Base-by-base conservation (phyloP, 176 grass and related monocot genomes). In the Ensete ventricosum region DNA sequence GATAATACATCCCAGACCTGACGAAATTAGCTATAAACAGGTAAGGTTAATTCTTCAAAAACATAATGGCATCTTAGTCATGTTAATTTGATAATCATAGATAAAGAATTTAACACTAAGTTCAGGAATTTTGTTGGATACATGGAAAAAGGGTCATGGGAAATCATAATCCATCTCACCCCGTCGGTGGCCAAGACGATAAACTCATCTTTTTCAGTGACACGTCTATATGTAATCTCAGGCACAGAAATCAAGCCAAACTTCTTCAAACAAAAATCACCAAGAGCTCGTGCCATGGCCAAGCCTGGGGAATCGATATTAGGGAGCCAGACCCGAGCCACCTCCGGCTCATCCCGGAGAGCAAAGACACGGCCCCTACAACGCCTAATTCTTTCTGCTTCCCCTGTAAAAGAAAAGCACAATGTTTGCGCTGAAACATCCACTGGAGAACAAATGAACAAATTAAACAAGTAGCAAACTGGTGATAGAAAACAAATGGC, bases 161-260 rank as follows among this genome's bases (percentile, higher is more conserved):
- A 48, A 68, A 48, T 14, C 2, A 14, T 43, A 67, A 34, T 53
- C 11, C n/a, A 25, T 55, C 71, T 73, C 71, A 73, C 71, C 71
- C 71, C 71, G 29, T 73, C 71, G 3, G 71, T 55, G 9, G 71
- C 71, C 71, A 73, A 55, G 71, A 73, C 51, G 21, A 73, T 50
- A 9, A 73, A 73, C 71, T 73, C 71, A 55, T 73, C 71, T 73
- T 55, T 55, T 73, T 54, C 52, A 29, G 72, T 58, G 17, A 74
- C 19, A n/a, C 52, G 9, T 55, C 72, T 14, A 50, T 74, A 74
- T 29, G 72, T 53, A 26, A 74, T 51, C 21, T 74, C 72, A 34
- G 72, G 72, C 52, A 74, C 72, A 34, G 72, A 74, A 14, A 74
- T 74, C 19, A 74, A 55, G 57, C 72, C 72, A 54, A 74, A 74